Base-by-base conservation (phyloP, 805 yeast species). In the Ogataea siamensis region DNA sequence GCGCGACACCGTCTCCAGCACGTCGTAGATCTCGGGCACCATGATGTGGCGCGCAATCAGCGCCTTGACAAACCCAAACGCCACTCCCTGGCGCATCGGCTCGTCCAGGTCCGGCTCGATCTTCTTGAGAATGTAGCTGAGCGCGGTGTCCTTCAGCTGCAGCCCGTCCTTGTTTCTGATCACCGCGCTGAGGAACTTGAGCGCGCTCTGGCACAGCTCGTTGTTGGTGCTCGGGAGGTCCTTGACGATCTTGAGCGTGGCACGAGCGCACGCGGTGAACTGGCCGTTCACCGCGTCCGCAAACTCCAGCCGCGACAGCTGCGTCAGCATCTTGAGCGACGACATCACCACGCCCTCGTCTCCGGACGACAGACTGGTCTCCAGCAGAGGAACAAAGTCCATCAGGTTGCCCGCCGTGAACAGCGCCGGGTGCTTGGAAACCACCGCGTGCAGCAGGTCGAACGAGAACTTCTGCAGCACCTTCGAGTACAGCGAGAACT, bases 1-100 rank as follows among this genome's bases (percentile, higher is more conserved):
- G 42, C 79, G 76, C 7, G 93, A 73, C 3, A 91, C 81, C 33
- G 71, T 72, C 42, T 86, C 94, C 82, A 91, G 80, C 2, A 83
- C 74, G 50, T 89, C 97, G 55, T 93, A 93, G 1, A 93, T 74
- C 55, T 93, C 98, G 0, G 98, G 88, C 14, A 88, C 65, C 74
- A 82, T 68, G 13, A 85, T 67, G 50, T 80, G 87, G 46, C 80
- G 80, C 9, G 83, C 61, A 24, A 91, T 70, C n/a, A 89, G 69
- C 0, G 96, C 77, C 47, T 81, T 83, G 50, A 93, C 60, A 51
- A 91, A 88, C 37, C 81, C 79, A 60, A 89, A 87, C 0, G 97
- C 95, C 29, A 87, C 70, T 27, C 95, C 88, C 58, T 91, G 97
- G 47, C 82, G 76, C 49, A 76, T 81, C 8, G 96, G 96, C 50